A percentile compares a stretch with the other conserved stretches of the same genome.
phyloP scores from a whole-genome alignment of 441 rosid genomes.

The Biscutella auriculata region DNA sequence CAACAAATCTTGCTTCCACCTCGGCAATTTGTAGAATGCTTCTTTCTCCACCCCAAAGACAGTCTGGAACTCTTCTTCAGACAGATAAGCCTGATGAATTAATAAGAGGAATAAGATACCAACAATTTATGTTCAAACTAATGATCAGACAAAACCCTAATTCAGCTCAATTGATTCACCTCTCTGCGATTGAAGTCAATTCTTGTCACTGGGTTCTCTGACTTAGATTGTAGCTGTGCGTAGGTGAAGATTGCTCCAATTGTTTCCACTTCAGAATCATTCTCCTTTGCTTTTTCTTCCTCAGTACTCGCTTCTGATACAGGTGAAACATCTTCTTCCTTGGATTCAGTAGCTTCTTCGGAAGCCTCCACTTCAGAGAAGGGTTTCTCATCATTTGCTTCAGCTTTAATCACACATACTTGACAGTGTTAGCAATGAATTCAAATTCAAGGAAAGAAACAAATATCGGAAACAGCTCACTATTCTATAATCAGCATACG shows the following conservation, averaged over 20 bases:
- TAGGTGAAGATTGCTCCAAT: slow-evolving; percentile 44
- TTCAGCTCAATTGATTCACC: slow-evolving; percentile 29
- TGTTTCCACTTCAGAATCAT: slow-evolving; percentile 7
- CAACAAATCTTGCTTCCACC: slow-evolving; percentile 92
- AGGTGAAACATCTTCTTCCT: slow-evolving; percentile 34
- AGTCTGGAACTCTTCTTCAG: slow-evolving; percentile 60
- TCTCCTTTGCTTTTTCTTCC: slow-evolving; percentile 14
- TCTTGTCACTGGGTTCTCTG: slow-evolving; percentile 49
- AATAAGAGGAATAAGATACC: neutral
- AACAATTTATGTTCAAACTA: neutral
- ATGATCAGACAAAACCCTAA: neutral
- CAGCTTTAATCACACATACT: slow-evolving; percentile 11
- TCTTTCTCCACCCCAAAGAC: slow-evolving; percentile 42
- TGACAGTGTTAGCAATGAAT: neutral
- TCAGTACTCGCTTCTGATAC: slow-evolving; percentile 18
- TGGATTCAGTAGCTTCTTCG: slow-evolving; percentile 27
- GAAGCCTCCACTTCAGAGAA: slow-evolving; percentile 17
- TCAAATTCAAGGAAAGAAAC: neutral
- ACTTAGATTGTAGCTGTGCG: slow-evolving; percentile 64
- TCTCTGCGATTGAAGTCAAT: slow-evolving; percentile 46
- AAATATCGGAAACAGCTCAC: neutral
- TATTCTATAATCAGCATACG: neutral
- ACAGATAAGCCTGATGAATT: slow-evolving; percentile 61
- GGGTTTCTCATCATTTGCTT: slow-evolving; percentile 15
- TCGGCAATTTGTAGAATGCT: slow-evolving; percentile 26